Base-by-base conservation (phyloP, 345 rosid species). In the Anacardium occidentale region DNA sequence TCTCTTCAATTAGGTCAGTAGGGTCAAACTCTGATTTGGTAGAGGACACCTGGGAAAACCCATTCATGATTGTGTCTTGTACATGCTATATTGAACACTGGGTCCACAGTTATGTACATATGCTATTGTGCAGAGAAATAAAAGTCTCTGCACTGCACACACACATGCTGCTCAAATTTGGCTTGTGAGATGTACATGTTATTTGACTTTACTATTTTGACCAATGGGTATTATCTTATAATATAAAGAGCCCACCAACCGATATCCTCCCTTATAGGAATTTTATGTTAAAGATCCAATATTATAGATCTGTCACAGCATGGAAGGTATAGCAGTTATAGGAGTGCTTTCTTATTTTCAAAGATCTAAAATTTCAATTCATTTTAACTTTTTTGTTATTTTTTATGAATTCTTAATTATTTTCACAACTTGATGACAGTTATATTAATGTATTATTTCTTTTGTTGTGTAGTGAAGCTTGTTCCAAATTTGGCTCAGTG, bases 381-480 rank as follows among this genome's bases (percentile, higher is more conserved):
- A 72, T 64, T 78, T 74, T 68, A 60, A 73, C 67, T 70, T 75
- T 64, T 54, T 71, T 71, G 24, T 54, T 53, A 8, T 5, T 51
- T 66, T 32, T 18, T 66, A 50, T 51, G 20, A 24, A 10, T 21
- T 29, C 26, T 59, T 21, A 69, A 32, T 64, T 54, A 20, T 15
- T 75, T 32, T 29, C 32, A 29, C 32, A 29, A 29, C 32, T 34
- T 18, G 67, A 60, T 25, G 44, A 8, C 32, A 20, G 14, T 20
- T 47, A 26, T 14, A 15, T 50, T 72, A 22, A 59, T 42, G 10
- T 5, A 50, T 34, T 22, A 68, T 20, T 62, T 78, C 65, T 68
- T 52, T 62, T 59, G 52, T 55, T 72, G 66, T 79, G 81, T 89
- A 96, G 99, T 70, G 98, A 91, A 71, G 94, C 93, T 70, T 96